Evolutionary conservation across 2,329 filamentous ascomycete genomes (phyloP).

Genomic region (Fusarium oxysporum): DNA sequence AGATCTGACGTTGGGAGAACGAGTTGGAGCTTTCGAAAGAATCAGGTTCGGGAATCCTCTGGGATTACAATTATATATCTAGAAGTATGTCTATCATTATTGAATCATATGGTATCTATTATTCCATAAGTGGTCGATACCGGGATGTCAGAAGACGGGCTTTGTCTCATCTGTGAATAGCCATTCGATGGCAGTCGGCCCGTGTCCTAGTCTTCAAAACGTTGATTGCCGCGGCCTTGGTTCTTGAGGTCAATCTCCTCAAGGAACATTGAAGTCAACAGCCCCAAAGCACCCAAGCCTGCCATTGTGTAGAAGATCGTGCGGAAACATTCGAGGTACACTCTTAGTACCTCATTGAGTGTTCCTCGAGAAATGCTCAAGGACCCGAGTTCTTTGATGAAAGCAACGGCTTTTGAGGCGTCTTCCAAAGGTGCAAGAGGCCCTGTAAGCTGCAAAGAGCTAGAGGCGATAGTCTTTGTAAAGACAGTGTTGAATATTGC

Average conservation of each 20-base stretch:
- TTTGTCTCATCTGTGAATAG: not conserved
- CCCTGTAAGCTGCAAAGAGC: not conserved
- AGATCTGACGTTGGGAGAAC: accelerated
- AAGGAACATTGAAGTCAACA: conserved; percentile 9
- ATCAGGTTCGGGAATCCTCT: not conserved
- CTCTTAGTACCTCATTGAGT: not conserved
- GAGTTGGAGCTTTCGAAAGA: accelerated
- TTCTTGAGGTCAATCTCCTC: conserved; percentile 13
- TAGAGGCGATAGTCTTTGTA: not conserved
- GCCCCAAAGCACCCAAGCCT: not conserved
- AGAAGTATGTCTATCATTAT: not conserved
- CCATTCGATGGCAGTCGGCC: accelerated
- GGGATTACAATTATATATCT: not conserved
- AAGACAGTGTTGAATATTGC: conserved; percentile 20
- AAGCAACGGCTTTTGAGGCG: conserved; percentile 2
- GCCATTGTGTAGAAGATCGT: conserved; percentile 20
- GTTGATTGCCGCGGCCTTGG: conserved; percentile 11
- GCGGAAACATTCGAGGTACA: not conserved
- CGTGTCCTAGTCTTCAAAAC: not conserved
- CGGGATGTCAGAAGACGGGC: too few species aligned
- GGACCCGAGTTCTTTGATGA: conserved; percentile 10
- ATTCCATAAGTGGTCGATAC: not conserved
- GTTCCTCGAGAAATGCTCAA: not conserved
- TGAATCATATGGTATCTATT: not conserved
- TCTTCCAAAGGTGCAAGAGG: not conserved